Evolutionary conservation across 2,329 filamentous ascomycete genomes (phyloP).

Genomic region (Neonectria punicea): DNA sequence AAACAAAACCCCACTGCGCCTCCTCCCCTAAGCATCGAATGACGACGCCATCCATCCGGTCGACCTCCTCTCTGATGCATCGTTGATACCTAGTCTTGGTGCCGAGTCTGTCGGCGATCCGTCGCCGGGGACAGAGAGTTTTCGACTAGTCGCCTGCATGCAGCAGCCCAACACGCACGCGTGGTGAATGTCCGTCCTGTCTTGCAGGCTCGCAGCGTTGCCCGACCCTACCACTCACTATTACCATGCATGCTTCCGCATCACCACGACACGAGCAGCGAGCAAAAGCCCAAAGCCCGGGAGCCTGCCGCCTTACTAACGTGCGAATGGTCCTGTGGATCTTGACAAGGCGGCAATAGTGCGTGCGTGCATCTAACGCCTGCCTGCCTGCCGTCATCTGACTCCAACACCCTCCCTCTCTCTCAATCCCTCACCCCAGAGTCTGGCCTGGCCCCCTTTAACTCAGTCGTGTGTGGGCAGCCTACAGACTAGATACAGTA

Average conservation of each 20-base stretch:
- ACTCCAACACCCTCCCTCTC: conserved; percentile 15
- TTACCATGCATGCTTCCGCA: conserved; percentile 32
- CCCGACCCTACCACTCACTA: conserved; percentile 10
- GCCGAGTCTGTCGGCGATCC: conserved; percentile 24
- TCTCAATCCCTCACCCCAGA: conserved; percentile 4
- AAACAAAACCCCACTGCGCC: conserved; percentile 28
- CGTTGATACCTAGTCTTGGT: conserved; percentile 25
- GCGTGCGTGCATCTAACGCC: conserved; percentile 31
- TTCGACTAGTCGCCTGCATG: conserved; percentile 41
- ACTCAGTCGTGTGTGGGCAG: conserved; percentile 16
- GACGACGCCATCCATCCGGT: conserved; percentile 34
- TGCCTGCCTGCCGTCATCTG: conserved; percentile 25
- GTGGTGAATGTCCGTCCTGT: conserved; percentile 38
- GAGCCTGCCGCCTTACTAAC: conserved; percentile 17
- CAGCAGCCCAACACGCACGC: conserved; percentile 38
- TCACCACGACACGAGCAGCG: conserved; percentile 24
- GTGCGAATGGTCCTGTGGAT: conserved; percentile 23
- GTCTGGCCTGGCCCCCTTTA: conserved; percentile 4
- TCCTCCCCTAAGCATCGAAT: conserved; percentile 35
- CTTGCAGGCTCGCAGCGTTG: conserved; percentile 42
- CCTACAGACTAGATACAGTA: background rate
- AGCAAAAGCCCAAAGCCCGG: background rate
- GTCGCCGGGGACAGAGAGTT: conserved; percentile 27
- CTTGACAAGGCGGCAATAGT: conserved; percentile 26
- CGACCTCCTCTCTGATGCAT: conserved; percentile 29